Percentiles rank a stretch among this genome's conserved stretches.
phyloP scores from a whole-genome alignment of 768 basidiomycete genomes.

The Lanmaoa pseudosensibilis region DNA sequence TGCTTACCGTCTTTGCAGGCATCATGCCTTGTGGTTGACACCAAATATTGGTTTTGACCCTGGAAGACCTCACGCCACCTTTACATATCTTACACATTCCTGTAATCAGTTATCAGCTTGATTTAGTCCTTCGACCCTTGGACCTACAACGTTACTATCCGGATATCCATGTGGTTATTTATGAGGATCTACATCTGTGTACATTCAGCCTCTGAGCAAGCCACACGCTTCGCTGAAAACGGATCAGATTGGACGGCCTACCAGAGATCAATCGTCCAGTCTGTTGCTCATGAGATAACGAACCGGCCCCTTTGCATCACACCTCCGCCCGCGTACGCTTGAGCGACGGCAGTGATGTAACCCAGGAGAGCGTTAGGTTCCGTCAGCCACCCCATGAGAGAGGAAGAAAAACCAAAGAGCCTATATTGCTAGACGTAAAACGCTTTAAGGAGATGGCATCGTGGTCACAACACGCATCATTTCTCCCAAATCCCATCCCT shows the following conservation, averaged over 20 bases:
- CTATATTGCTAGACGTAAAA: conserved; percentile 26
- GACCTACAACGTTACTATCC: conserved; percentile 18
- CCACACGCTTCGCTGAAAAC: background rate
- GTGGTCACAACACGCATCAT: background rate
- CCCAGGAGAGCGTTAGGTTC: conserved; percentile 10
- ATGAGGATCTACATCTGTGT: background rate
- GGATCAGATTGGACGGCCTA: background rate
- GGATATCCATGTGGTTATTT: conserved; percentile 1
- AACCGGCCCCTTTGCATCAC: background rate
- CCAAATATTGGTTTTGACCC: background rate
- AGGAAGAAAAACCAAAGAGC: conserved; percentile 8
- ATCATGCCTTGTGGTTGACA: too few relatives aligned
- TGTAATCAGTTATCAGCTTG: background rate
- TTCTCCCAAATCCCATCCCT: background rate
- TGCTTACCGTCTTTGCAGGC: too few relatives aligned
- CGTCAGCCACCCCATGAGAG: conserved; percentile 1
- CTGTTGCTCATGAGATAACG: background rate
- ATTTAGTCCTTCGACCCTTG: conserved; percentile 9
- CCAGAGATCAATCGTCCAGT: conserved; percentile 5
- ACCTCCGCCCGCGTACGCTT: background rate
- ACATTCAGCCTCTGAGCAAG: background rate
- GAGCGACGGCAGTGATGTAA: conserved; percentile 14
- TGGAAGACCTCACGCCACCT: conserved; percentile 18
- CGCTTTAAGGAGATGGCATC: background rate
- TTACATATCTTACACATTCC: conserved; percentile 8